Conservation (phyloP, 1,284 basidiomycete genomes). For the Inonotus hispidus region DNA sequence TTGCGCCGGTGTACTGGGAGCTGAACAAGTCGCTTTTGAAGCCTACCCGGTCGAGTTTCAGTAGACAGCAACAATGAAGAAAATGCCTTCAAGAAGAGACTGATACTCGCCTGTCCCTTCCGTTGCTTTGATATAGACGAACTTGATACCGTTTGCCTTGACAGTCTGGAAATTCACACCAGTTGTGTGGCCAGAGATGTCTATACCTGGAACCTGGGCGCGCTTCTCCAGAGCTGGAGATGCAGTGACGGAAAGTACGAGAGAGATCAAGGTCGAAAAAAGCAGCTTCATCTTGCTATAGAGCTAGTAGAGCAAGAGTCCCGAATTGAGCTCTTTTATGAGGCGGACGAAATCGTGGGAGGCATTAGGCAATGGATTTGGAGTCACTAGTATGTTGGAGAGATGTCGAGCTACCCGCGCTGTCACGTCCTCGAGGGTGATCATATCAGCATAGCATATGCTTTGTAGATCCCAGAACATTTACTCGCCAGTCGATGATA, state of each 20-base stretch:
- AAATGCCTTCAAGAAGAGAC: no score
- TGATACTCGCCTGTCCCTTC: conserved; percentile 48
- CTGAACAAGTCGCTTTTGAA: conserved; percentile 37
- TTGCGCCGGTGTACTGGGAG: conserved; percentile 47
- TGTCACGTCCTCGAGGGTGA: no score
- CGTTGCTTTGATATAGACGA: conserved; percentile 68
- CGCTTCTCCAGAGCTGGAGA: conserved; percentile 28
- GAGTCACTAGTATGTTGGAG: no score
- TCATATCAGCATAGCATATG: no score
- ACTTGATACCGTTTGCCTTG: conserved; percentile 50
- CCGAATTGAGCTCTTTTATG: no score
- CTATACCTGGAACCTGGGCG: conserved; percentile 42
- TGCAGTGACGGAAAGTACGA: conserved; percentile 7
- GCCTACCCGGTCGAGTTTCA: conserved; percentile 18
- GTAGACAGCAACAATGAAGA: no score
- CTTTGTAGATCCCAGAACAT: no score
- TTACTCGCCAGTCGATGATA: no score
- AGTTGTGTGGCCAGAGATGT: conserved; percentile 53
- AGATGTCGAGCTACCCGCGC: no score
- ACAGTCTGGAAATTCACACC: conserved; percentile 50
- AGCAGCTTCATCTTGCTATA: neutral
- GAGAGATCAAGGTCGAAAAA: neutral
- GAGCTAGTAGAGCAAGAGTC: no score
- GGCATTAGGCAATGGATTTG: no score
- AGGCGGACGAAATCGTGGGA: no score